Base-by-base conservation (phyloP, 192 early-diverging fungal species). In the Coemansia nantahalensis region DNA sequence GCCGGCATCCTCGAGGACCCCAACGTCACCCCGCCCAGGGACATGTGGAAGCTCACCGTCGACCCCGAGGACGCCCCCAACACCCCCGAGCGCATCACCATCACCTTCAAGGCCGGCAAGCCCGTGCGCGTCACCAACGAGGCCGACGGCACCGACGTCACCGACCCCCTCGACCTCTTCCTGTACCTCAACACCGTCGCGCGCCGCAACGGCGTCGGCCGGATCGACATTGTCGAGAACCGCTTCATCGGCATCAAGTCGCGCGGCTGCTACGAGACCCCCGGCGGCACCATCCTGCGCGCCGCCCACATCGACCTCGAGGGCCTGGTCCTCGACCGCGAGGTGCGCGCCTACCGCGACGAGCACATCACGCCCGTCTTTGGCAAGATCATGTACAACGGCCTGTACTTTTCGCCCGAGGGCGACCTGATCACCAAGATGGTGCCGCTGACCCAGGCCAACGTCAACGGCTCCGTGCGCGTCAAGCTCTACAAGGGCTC, bases 21-120 rank as follows among this genome's bases (percentile, higher is more conserved):
- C 45, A 82, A 90, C 77, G 80, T 83, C 39, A 93, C 93, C n/a
- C 96, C 96, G 39, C 94, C 94, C 64, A 86, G 83, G 66, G 93
- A 97, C 60, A 99, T 97, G 97, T 97, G 95, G 97, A 96, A 97
- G 80, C 82, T 99, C 28, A 97, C 93, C 14, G 90, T 92, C 34
- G 90, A 93, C 65, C 94, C 96, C 33, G 96, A 97, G 68, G 88
- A 95, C 53, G 93, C 96, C 0, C 96, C 96, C 68, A 88, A 93
- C 80, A 90, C 83, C 17, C 91, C 94, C 38, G 96, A 99, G 82
- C 90, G 86, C 46, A 92, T 99, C 77, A 81, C 79, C 37, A 95
- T 99, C 60, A 79, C 82, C 41, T 99, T 99, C 67, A 74, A 85
- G 62, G 73, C 83, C 32, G 96, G 96, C 54, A 89, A 87, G 53